Base-by-base conservation (phyloP, 768 basidiomycete genomes). In the Baorangia bicolor region DNA sequence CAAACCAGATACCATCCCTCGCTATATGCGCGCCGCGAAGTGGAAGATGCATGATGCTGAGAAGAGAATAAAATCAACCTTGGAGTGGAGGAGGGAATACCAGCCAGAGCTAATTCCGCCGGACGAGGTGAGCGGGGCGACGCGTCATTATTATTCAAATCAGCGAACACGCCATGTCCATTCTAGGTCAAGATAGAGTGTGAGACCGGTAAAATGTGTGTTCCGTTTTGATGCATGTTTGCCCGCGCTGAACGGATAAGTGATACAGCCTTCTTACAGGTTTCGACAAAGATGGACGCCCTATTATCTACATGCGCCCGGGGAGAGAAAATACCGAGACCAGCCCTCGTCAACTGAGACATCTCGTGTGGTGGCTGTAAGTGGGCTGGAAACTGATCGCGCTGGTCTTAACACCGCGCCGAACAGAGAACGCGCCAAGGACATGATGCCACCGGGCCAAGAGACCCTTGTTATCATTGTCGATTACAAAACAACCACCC, bases 141-240 rank as follows among this genome's bases (percentile, higher is more conserved):
- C 35, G 25, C 16, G 48, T 49, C 25, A 13, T 38, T 28, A 7
- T 53, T 63, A 25, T 34, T 51, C 45, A n/a, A n/a, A 46, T 33
- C 49, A 42, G 34, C 41, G 18, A 23, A 35, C 35, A 38, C 27
- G 28, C 31, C 23, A 34, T 52, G 6, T 33, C 21, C 31, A 12
- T 51, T 57, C n/a, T 44, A 77, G 76, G 84, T 90, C 59, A 84
- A 82, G 62, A 80, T 88, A 33, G 92, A 94, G 69, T 83, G 86
- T 48, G 83, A 90, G 72, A 90, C 89, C 0, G 92, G 92, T 16
- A 95, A 95, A 73, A 93, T 95, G 92, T 92, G 62, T 50, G 85
- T 70, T 33, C 28, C 25, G 10, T 39, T 38, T 41, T 34, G 25
- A 56, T 21, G 18, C 18, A 11, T 33, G 43, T 7, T 34, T 41